These are phyloP conservation scores for Populus nigra DNA, from an alignment of 345 rosid genomes.

Conservation along the genomic window DNA sequence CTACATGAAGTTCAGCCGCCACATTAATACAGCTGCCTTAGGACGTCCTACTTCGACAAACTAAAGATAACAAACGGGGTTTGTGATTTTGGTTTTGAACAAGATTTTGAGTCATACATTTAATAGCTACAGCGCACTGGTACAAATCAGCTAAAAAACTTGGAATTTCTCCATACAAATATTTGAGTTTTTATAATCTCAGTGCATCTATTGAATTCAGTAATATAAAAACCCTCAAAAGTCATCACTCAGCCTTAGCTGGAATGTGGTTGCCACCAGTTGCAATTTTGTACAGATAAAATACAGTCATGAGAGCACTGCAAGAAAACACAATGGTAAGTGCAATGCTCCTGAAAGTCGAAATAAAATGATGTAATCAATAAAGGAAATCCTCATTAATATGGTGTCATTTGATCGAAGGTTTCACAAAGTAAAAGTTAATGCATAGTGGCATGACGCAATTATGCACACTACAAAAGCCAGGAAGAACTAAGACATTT, in stretches of 20 bases:
- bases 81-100: background rate
- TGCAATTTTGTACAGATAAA: slow-evolving; percentile 75
- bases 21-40: too few species aligned
- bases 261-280: slow-evolving; percentile 85
- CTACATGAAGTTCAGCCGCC: too few species aligned
- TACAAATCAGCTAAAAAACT: slow-evolving; percentile 1
- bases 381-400: background rate
- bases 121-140: background rate
- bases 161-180: background rate
- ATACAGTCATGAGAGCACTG: slow-evolving; percentile 88
- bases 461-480: background rate
- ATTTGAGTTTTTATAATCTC: slow-evolving; percentile 1
- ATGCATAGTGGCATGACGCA: background rate
- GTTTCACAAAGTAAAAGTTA: background rate
- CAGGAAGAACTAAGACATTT: background rate
- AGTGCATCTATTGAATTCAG: slow-evolving; percentile 5
- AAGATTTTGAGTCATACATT: background rate
- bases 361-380: background rate
- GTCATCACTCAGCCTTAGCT: slow-evolving; percentile 62
- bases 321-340: slow-evolving; percentile 28
- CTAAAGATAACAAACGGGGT: too few species aligned
- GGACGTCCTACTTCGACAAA: too few species aligned
- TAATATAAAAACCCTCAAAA: background rate
- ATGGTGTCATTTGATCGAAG: background rate
- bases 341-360: slow-evolving; percentile 6